Percentiles rank a stretch among this genome's conserved stretches.
phyloP scores from a whole-genome alignment of 2,329 filamentous ascomycete species.

The Pleurostoma richardsiae region DNA sequence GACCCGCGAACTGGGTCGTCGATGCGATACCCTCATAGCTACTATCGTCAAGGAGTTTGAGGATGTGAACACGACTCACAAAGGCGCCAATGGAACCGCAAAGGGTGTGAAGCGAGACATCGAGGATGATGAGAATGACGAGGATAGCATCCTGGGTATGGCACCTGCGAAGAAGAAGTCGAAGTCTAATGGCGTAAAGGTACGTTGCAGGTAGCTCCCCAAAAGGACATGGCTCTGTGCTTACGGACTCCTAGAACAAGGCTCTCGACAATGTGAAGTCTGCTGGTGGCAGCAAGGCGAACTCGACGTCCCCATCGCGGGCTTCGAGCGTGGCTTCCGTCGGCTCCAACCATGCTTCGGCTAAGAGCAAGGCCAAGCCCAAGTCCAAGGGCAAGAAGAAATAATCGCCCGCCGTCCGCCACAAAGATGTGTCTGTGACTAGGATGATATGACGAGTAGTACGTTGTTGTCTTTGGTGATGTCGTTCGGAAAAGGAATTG shows the following conservation, averaged over 20 bases:
- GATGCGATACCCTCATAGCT: slow-evolving; percentile 90
- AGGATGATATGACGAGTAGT: too few species aligned
- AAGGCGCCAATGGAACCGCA: slow-evolving; percentile 45
- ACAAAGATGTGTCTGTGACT: too few species aligned
- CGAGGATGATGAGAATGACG: slow-evolving; percentile 80
- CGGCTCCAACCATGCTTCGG: slow-evolving; percentile 44
- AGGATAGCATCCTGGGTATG: slow-evolving; percentile 73
- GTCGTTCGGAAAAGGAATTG: too few species aligned
- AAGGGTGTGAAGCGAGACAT: slow-evolving; percentile 71
- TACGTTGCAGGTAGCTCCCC: slow-evolving; percentile 35
- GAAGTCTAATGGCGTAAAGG: slow-evolving; percentile 77
- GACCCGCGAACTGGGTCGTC: slow-evolving; percentile 83
- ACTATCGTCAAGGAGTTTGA: slow-evolving; percentile 96
- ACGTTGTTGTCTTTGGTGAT: too few species aligned
- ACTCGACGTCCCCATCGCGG: slow-evolving; percentile 72
- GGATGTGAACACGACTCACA: slow-evolving; percentile 47
- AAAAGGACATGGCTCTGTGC: slow-evolving; percentile 2
- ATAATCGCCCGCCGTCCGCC: slow-evolving; percentile 14
- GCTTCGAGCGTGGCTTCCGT: slow-evolving; percentile 85
- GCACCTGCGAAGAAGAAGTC: slow-evolving; percentile 92
- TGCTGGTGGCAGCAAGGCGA: slow-evolving; percentile 62
- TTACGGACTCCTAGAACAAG: slow-evolving; percentile 67
- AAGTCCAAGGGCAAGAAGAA: slow-evolving; percentile 52
- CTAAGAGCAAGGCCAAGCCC: slow-evolving; percentile 14
- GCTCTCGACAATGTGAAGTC: slow-evolving; percentile 84